Evolutionary conservation across 352 stramenopile genomes (phyloP), one percentile per base, ranked within the genome.

Genomic region (Phytophthora pseudosyringae): DNA sequence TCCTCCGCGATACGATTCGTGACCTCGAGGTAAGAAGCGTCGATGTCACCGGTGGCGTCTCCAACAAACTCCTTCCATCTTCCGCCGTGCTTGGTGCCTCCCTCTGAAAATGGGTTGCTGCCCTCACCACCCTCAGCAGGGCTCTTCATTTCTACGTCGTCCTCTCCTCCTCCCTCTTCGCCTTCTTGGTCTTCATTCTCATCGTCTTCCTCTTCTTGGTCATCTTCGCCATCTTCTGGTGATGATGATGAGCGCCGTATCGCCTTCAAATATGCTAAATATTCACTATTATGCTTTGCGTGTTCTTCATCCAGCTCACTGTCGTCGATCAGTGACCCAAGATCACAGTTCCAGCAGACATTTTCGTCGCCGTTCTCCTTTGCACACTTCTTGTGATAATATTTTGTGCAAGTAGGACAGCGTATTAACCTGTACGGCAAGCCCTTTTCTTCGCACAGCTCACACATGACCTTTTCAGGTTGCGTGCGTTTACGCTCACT

Each of bases 281-380:
- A 91, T 72, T 32, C 59, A 58, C 8, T 83, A 29, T 39, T 52
- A 40, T 84, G 49, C 18, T 88, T 76, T 8, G 64, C 76, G 10
- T 81, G 64, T 21, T 76, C 71, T 50, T 87, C 71, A 4, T 84
- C 86, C 15, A 94, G 64, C 35, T 91, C 83, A 7, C 69, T 90
- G 49, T 94, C 86, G 38, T 94, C 83, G 53, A 94, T 91, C 67
- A 93, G 80, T 7, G 73, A 80, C 29, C 86, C 76, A 39, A 88
- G 64, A 52, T 92, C 81, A 48, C 86, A 94, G 26, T 89, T 87
- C 81, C 83, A 94, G 67, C 86, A 94, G 11, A 83, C 57, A 7
- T 64, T 83, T 18, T 88, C 82, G 45, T 91, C 80, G 6, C 85
- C 85, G 40, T 88, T 90, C 35, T 92, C 81, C 26, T 71, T 82